Conservation (phyloP, 805 yeast species). For the Ogataea naganishii region DNA sequence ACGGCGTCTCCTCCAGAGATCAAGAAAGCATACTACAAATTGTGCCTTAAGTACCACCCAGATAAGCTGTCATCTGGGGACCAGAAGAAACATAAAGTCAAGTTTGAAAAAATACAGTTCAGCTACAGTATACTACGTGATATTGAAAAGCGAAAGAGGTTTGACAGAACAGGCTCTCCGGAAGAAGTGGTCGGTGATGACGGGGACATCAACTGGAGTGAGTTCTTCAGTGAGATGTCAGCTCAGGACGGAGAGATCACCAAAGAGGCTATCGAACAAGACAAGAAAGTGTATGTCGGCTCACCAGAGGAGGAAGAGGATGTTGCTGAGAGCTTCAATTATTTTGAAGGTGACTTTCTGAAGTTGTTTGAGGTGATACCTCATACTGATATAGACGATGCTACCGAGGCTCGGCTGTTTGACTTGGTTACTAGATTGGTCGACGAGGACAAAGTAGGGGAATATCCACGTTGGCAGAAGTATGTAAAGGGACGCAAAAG, state of each 20-base stretch:
- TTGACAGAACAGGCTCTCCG: constrained; percentile 64
- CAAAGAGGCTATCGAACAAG: constrained; percentile 62
- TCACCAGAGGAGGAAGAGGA: constrained; percentile 55
- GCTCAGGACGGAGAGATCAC: constrained; percentile 33
- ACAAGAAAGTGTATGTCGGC: constrained; percentile 52
- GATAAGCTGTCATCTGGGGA: constrained; percentile 40
- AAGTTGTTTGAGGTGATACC: constrained; percentile 67
- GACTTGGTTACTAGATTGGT: constrained; percentile 39
- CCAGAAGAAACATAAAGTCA: constrained; percentile 24
- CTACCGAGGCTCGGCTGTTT: constrained; percentile 56
- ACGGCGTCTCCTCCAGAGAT: constrained; percentile 42
- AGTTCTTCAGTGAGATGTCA: constrained; percentile 37
- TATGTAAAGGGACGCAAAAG: constrained; percentile 42
- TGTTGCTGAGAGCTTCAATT: constrained; percentile 48
- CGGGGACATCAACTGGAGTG: constrained; percentile 45
- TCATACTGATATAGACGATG: constrained; percentile 55
- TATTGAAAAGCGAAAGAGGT: constrained; percentile 40
- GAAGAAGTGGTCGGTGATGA: constrained; percentile 26
- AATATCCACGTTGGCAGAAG: constrained; percentile 34
- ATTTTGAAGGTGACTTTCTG: constrained; percentile 60
- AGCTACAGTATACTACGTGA: constrained; percentile 67
- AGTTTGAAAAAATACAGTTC: constrained; percentile 65
- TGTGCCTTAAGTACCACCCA: constrained; percentile 62
- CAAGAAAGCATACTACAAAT: constrained; percentile 58
- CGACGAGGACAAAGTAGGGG: constrained; percentile 23